These are phyloP conservation scores for Phyllostachys edulis DNA, from an alignment of 176 grass and related monocot genomes.

Conservation along the genomic window DNA sequence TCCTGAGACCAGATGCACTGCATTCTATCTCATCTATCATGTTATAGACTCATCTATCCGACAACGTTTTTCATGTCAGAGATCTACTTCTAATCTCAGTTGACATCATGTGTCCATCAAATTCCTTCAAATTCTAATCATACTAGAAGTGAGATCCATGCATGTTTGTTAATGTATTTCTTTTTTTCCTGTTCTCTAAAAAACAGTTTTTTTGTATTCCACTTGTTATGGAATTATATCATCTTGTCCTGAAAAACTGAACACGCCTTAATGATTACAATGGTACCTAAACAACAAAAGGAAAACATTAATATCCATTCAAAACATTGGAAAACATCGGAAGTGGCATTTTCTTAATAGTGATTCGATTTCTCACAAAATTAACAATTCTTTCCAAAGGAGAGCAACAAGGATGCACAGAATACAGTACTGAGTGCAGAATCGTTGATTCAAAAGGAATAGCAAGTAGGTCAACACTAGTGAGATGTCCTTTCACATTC, in stretches of 20 bases:
- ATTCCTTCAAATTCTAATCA: neutral
- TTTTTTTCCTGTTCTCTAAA: neutral
- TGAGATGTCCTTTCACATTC: neutral
- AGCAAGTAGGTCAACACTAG: neutral
- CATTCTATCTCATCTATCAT: neutral
- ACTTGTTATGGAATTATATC: neutral
- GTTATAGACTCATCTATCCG: neutral
- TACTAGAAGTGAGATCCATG: neutral
- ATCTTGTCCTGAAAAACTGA: neutral
- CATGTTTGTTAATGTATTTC: neutral
- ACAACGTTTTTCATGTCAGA: neutral
- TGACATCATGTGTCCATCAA: neutral
- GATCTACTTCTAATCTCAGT: neutral
- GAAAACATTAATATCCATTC: neutral
- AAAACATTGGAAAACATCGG: neutral
- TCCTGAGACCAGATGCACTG: neutral
- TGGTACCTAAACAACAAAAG: neutral
- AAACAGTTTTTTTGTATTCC: neutral
- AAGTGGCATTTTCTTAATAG: neutral
- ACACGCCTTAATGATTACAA: neutral
- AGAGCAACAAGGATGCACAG: neutral
- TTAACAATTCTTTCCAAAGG: neutral
- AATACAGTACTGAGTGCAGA: neutral
- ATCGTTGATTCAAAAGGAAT: neutral
- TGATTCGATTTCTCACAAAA: neutral